Base-by-base conservation (phyloP, 2,329 filamentous ascomycete species). In the Mycosphaerella sp. region DNA sequence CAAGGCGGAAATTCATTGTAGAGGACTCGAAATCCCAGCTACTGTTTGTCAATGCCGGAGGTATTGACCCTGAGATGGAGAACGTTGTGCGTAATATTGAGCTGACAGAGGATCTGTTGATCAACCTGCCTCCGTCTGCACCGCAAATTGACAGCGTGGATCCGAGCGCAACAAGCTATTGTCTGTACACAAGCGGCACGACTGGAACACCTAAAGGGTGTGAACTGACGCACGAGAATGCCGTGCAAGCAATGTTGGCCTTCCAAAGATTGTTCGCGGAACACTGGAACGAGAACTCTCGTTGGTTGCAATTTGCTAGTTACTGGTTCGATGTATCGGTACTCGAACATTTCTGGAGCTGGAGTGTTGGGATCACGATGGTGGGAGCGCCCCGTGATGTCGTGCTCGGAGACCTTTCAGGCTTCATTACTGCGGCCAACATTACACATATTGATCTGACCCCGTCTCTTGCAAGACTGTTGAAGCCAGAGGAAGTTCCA, bases 241-340 rank as follows among this genome's bases (percentile, higher is more conserved):
- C 86, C 0, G 86, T 95, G 0, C 90, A 96, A 66, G 88, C 89
- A 21, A 88, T 96, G 81, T 79, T 91, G 48, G 83, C 89, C 0
- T 96, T 96, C 66, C 84, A 88, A 61, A 74, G 82, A 27, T 75
- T 96, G 0, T 95, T 96, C 64, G 69, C 71, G 4, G 81, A 78
- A 0, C 85, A 88, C 61, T 95, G 89, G 87, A 77, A 85, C 36
- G 62, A 74, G 0, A 65, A 78, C 0, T 94, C 89, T 0, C 81
- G 86, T 52, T 96, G 89, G 85, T 75, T 96, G 0, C 91, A 96
- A 64, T 96, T 96, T 64, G 91, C 91, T 1, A 90, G 89, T 0
- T 88, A 95, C 50, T 91, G 95, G 67, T 96, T 96, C 55, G 91
- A 96, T 43, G 90, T 96, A 3, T 93, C 87, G 1, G 86, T 96